Percentiles rank a stretch among this genome's conserved stretches.
phyloP scores from a whole-genome alignment of 2,329 filamentous ascomycete genomes.

The Verticillium alfalfae region DNA sequence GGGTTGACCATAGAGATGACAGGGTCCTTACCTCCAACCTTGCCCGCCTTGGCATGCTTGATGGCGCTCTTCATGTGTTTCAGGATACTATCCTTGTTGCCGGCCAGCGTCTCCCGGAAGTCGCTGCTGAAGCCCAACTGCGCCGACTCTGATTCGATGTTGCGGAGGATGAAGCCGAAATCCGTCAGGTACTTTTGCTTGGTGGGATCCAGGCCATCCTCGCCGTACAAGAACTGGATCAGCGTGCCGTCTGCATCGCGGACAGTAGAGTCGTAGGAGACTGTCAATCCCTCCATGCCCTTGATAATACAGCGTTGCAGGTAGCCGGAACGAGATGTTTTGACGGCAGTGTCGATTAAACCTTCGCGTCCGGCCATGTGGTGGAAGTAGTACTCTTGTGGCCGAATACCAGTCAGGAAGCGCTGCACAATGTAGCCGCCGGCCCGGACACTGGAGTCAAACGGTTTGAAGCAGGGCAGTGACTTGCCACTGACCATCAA shows the following conservation, averaged over 20 bases:
- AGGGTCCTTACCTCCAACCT: conserved; percentile 64
- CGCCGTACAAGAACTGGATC: conserved; percentile 93
- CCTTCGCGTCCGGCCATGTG: conserved; percentile 98
- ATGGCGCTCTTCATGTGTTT: conserved; percentile 78
- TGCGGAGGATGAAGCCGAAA: conserved; percentile 85
- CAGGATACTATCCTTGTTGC: conserved; percentile 55
- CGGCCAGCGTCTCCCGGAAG: conserved; percentile 36
- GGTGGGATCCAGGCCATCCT: conserved; percentile 89
- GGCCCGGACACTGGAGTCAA: conserved; percentile 81
- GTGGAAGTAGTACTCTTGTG: conserved; percentile 99
- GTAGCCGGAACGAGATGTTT: conserved; percentile 95
- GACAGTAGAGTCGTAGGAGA: conserved; percentile 91
- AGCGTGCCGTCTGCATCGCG: conserved; percentile 90
- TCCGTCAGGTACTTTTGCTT: conserved; percentile 89
- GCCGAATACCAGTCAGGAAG: conserved; percentile 95
- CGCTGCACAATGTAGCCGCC: conserved; percentile 92
- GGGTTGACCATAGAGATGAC: conserved; percentile 69
- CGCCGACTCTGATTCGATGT: conserved; percentile 74
- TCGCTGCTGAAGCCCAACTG: conserved; percentile 63
- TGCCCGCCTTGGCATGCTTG: conserved; percentile 60
- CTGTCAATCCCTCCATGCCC: conserved; percentile 91
- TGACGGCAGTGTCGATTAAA: conserved; percentile 97
- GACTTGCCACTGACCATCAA: conserved; percentile 98
- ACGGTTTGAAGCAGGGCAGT: conserved; percentile 87
- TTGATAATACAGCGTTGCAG: conserved; percentile 96